Evolutionary conservation across 2,329 filamentous ascomycete species (phyloP).

Genomic region (Lecanicillium sp.): DNA sequence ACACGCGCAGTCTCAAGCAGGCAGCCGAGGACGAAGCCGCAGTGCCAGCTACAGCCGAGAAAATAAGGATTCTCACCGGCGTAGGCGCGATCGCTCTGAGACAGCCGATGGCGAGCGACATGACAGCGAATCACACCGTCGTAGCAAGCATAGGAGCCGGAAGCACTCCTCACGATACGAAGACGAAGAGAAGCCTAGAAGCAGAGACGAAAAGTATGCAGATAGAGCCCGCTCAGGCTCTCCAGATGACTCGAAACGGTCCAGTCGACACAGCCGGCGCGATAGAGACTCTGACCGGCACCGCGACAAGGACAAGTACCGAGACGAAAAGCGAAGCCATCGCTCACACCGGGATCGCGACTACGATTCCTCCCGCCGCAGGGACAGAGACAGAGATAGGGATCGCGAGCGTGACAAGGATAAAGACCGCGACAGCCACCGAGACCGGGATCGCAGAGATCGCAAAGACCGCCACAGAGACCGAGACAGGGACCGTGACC

Average conservation of each 20-base stretch:
- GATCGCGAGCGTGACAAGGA: conserved; percentile 17
- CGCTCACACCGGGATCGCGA: conserved; percentile 36
- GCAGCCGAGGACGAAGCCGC: conserved; percentile 18
- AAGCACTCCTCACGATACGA: conserved; percentile 32
- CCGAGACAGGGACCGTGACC: conserved; percentile 19
- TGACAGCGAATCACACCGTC: conserved; percentile 36
- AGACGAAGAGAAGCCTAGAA: conserved; percentile 29
- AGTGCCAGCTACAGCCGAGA: conserved; percentile 25
- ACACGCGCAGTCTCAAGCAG: conserved; percentile 25
- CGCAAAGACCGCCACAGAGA: conserved; percentile 30
- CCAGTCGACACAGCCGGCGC: conserved; percentile 52
- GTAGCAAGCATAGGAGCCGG: conserved; percentile 39
- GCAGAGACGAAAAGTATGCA: conserved; percentile 31
- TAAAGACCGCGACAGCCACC: conserved; percentile 17
- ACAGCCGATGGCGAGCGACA: conserved; percentile 40
- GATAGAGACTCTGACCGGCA: conserved; percentile 39
- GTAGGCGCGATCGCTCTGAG: conserved; percentile 47
- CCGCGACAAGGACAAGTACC: conserved; percentile 37
- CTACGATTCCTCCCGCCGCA: conserved; percentile 23
- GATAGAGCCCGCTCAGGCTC: conserved; percentile 59
- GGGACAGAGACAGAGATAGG: conserved; percentile 21
- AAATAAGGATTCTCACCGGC: conserved; percentile 38
- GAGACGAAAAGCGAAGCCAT: conserved; percentile 32
- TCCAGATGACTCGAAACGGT: conserved; percentile 46
- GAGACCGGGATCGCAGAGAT: conserved; percentile 25